Evolutionary conservation across 192 early-diverging fungal species (phyloP), one percentile per base, ranked within the genome.

Genomic region (Ambispora gerdemannii): DNA sequence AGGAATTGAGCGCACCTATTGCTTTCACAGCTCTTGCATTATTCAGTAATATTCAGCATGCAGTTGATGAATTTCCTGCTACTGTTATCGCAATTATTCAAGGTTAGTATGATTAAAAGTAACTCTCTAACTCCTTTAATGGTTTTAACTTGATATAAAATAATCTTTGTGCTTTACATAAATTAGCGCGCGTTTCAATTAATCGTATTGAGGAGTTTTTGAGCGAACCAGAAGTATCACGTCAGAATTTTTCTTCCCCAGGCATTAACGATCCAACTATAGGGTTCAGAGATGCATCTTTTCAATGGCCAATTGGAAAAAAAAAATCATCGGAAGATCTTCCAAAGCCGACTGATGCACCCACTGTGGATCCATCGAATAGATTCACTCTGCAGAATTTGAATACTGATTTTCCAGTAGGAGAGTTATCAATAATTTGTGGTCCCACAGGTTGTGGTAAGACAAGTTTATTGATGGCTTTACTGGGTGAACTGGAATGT

Each of bases 371-470:
- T 55, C 51, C 77, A 19, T 68, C 73, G 19, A 38, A 28, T 19
- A 72, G 71, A 20, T 92, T 92, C 53, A 67, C 78, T 22, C 82
- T 93, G 15, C 76, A 67, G 38, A 81, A 92, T 63, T 64, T 95
- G 4, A 82, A 84, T 64, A 66, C 92, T 50, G 75, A 73, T 3
- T 91, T 97, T 76, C 89, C 90, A 3, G 43, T 71, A 11, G 86
- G 86, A 38, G 87, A 89, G 51, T 82, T 95, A 8, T 89, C 89
- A 28, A 82, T 95, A 15, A 74, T 97, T 32, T 86, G 86, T 31
- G 96, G 96, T 4, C 83, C 92, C 25, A 96, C 95, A 15, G 97
- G 94, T 0, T 82, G 86, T n/a, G 97, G 97, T 52, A 98, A 98
- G 76, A 89, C 90, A 8, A 89, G 88, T 7, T 71, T 98, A 55